A percentile compares a stretch with the other conserved stretches of the same genome.
These are phyloP conservation scores for Rutstroemia sydowiana DNA, from an alignment of 2,329 filamentous ascomycete genomes.

Conservation along the genomic window DNA sequence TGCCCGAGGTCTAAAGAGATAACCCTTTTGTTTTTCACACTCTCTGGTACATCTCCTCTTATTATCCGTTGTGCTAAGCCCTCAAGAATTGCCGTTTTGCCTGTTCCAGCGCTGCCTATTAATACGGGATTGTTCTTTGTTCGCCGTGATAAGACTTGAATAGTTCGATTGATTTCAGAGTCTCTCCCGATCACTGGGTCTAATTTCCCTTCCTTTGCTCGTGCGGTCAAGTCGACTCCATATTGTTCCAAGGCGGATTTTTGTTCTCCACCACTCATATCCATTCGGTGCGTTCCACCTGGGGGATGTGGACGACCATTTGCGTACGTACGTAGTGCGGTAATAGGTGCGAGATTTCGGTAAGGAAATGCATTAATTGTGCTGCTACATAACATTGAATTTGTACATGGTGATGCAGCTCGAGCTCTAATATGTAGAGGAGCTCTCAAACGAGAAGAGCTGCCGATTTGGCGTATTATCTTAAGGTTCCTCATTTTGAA, in stretches of 20 bases:
- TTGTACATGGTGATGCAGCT: conserved; percentile 10
- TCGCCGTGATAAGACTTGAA: conserved; percentile 83
- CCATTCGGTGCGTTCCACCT: conserved; percentile 90
- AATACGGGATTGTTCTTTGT: conserved; percentile 88
- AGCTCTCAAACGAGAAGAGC: conserved; percentile 22
- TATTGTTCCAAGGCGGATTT: conserved; percentile 88
- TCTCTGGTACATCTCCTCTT: conserved; percentile 87
- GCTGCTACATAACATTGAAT: conserved; percentile 9
- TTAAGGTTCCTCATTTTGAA: conserved; percentile 16
- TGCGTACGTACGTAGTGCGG: conserved; percentile 47
- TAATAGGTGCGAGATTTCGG: conserved; percentile 33
- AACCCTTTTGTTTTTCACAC: conserved; percentile 89
- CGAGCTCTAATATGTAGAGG: conserved; percentile 12
- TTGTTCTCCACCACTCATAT: conserved; percentile 66
- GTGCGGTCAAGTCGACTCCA: conserved; percentile 81
- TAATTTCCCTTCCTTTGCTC: conserved; percentile 79
- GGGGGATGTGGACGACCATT: conserved; percentile 77
- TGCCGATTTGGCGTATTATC: conserved; percentile 21
- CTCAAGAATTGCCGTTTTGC: conserved; percentile 90
- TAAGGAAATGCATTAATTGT: conserved; percentile 13
- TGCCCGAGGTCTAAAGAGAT: conserved; percentile 83
- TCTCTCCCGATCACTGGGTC: conserved; percentile 95
- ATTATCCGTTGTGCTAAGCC: conserved; percentile 86
- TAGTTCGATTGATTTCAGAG: conserved; percentile 84
- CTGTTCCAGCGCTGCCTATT: conserved; percentile 78